A percentile compares a stretch with the other conserved stretches of the same genome.
Conservation (phyloP, 306 rosid genomes). For the Gynostemma pentaphyllum region DNA sequence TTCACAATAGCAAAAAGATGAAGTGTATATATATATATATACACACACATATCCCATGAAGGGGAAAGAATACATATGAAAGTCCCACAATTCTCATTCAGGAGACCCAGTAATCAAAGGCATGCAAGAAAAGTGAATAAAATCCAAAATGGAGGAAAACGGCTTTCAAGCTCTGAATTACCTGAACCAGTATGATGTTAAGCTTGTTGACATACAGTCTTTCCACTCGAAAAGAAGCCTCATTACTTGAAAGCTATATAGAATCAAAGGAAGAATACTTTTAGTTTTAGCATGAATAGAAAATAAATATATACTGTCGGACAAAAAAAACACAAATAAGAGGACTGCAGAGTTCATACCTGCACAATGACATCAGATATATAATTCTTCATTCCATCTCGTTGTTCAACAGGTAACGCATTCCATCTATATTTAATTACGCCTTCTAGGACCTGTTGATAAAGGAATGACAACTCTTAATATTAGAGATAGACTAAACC, state of each 20-base stretch:
- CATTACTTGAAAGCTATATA: slow-evolving; percentile 72
- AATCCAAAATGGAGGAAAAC: neutral
- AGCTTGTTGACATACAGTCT: slow-evolving; percentile 97
- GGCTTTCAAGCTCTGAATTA: slow-evolving; percentile 7
- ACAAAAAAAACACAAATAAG: neutral
- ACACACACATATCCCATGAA: too few species aligned
- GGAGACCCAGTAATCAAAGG: neutral
- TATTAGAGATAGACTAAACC: too few species aligned
- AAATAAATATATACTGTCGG: neutral
- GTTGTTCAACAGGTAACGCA: slow-evolving; percentile 92
- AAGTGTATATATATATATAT: too few species aligned
- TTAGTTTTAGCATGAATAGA: slow-evolving; percentile 1
- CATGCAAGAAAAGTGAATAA: neutral
- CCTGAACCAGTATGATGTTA: slow-evolving; percentile 97
- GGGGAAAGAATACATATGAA: too few species aligned
- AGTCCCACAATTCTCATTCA: neutral
- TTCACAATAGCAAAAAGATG: neutral
- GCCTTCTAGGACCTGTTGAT: slow-evolving; percentile 85
- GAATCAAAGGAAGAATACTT: neutral
- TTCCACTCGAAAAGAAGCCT: slow-evolving; percentile 73
- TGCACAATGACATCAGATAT: slow-evolving; percentile 93
- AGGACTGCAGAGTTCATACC: slow-evolving; percentile 24
- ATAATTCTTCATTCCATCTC: slow-evolving; percentile 98
- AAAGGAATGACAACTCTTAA: neutral
- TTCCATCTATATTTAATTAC: slow-evolving; percentile 97